Conservation (phyloP, 345 rosid species). For the Ceriops zippeliana region DNA sequence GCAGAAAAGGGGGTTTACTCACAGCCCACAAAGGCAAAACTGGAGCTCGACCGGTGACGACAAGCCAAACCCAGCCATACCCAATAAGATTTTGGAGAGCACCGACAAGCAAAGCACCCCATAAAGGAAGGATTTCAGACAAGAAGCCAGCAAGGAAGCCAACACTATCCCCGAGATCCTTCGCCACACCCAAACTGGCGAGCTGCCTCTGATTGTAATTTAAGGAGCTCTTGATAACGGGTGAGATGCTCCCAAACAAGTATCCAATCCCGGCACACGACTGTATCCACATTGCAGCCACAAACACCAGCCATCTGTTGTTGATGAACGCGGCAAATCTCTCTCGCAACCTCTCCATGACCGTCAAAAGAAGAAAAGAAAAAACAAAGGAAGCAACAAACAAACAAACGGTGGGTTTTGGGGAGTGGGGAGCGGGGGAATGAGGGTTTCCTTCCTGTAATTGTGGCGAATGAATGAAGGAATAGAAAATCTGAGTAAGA, state of each 20-base stretch:
- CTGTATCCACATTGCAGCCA: slow-evolving; percentile 99
- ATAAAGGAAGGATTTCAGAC: slow-evolving; percentile 79
- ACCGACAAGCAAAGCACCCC: slow-evolving; percentile 94
- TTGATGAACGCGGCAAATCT: slow-evolving; percentile 47
- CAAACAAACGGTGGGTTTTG: too few species aligned
- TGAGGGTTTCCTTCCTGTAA: too few species aligned
- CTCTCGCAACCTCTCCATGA: slow-evolving; percentile 50
- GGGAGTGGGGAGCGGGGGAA: too few species aligned
- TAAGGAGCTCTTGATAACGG: slow-evolving; percentile 84
- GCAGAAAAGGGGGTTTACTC: slow-evolving; percentile 32
- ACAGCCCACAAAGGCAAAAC: slow-evolving; percentile 92
- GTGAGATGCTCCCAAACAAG: slow-evolving; percentile 93
- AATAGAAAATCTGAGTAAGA: too few species aligned
- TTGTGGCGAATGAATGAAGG: too few species aligned
- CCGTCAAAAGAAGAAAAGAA: background rate
- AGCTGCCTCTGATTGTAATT: slow-evolving; percentile 81
- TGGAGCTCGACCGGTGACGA: slow-evolving; percentile 71
- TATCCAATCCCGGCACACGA: slow-evolving; percentile 95
- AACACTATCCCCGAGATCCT: slow-evolving; percentile 95
- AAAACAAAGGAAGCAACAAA: too few species aligned
- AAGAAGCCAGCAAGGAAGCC: slow-evolving; percentile 92
- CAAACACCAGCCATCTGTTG: slow-evolving; percentile 94
- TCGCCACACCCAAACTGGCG: slow-evolving; percentile 87
- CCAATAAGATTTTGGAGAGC: slow-evolving; percentile 86
- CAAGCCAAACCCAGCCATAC: slow-evolving; percentile 95